Base-by-base conservation (phyloP, 1,284 basidiomycete genomes). In the Papiliotrema nemorosa region DNA sequence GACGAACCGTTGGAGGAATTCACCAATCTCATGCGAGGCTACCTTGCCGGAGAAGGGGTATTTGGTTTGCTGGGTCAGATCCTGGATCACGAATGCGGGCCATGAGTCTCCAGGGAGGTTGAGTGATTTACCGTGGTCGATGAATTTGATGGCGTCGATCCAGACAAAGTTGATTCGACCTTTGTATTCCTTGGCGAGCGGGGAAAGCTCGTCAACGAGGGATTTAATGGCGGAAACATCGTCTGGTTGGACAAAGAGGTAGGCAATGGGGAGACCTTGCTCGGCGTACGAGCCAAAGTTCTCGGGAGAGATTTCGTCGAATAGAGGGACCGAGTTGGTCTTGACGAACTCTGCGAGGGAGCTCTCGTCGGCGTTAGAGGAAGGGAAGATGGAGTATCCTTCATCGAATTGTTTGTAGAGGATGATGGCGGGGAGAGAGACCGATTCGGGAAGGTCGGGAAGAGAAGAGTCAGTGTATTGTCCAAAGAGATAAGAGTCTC, bases 341-440 rank as follows among this genome's bases (percentile, higher is more conserved):
- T 83, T 79, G 63, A 97, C 78, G 83, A 92, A 97, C 12, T 80
- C 78, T 61, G 80, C 80, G 48, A 98, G 76, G 49, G 87, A 83
- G 50, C 83, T 78, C 47, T 77, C 70, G 29, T 80, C 82, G 50
- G 75, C 60, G 79, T 79, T 51, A 78, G 82, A 49, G 77, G 85
- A 81, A n/a, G 72, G 59, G 74, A 86, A 88, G 55, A 83, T 81
- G 52, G 82, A 81, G 60, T 79, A 74, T 58, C 86, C 87, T 64
- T 96, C 92, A 69, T 99, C 96, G 74, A 94, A 98, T 52, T 77
- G 76, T 68, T 94, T 91, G 83, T 96, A 98, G 60, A 94, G 82
- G 53, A 97, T 86, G 55, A 98, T 80, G 44, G 89, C 82, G 21
- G 94, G 93, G 31, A 86, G 58, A 43, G 66, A 68, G 78, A 39